Conservation (phyloP, 139 green algal genomes). For the Micromonas pusilla region DNA sequence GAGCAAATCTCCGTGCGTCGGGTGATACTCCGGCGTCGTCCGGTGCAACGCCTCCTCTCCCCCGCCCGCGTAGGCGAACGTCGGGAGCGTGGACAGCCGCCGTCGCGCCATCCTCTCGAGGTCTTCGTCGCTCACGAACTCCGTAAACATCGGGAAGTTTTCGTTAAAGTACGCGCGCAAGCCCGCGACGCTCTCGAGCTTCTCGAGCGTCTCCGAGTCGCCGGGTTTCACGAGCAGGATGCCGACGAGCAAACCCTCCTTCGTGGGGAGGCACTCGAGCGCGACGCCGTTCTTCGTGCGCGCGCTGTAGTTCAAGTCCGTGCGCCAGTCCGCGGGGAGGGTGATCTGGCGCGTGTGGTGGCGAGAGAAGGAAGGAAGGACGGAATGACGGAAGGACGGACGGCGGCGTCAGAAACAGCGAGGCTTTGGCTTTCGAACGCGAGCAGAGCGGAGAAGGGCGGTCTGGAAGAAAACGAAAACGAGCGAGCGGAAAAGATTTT, state of each 20-base stretch:
- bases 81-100: constrained; percentile 11
- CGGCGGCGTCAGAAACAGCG: too few relatives aligned
- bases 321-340: constrained; percentile 14
- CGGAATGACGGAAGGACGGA: too few relatives aligned
- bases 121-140: constrained; percentile 19
- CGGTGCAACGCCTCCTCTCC: background rate
- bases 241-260: constrained; percentile 42
- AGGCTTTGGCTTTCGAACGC: too few relatives aligned
- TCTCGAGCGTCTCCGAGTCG: constrained; percentile 14
- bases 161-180: constrained; percentile 35
- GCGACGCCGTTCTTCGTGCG: constrained; percentile 14
- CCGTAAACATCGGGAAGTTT: constrained; percentile 43
- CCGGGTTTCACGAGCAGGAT: constrained; percentile 44
- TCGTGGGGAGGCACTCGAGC: constrained; percentile 47
- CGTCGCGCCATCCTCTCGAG: constrained; percentile 10
- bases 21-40: too few relatives aligned
- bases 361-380: too few relatives aligned
- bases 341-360: too few relatives aligned
- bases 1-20: too few relatives aligned
- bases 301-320: constrained; percentile 44
- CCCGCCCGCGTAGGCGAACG: constrained; percentile 15
- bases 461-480: too few relatives aligned
- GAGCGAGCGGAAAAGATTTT: too few relatives aligned
- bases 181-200: background rate
- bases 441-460: too few relatives aligned